Percentiles rank a stretch among this genome's conserved stretches.
Conservation (phyloP, 768 basidiomycete species). For the Infundibulicybe gibba region DNA sequence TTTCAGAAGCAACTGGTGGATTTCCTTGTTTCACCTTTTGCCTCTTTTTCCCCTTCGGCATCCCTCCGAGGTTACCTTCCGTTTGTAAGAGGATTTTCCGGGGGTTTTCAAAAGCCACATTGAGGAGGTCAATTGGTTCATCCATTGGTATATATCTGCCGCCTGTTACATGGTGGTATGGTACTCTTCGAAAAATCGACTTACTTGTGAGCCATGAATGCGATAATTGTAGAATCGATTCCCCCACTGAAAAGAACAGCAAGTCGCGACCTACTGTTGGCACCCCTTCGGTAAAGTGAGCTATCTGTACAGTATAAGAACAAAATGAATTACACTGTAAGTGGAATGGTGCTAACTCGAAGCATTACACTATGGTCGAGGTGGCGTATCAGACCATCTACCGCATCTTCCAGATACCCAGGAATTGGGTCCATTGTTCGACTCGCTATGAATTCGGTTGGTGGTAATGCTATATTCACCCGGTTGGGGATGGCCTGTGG, state of each 20-base stretch:
- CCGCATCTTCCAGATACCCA: slow-evolving; percentile 32
- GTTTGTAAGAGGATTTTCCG: slow-evolving; percentile 55
- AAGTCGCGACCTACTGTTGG: slow-evolving; percentile 47
- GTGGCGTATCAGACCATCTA: slow-evolving; percentile 48
- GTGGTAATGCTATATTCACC: slow-evolving; percentile 48
- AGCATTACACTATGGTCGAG: slow-evolving; percentile 67
- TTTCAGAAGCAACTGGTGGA: slow-evolving; percentile 11
- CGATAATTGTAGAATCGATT: slow-evolving; percentile 85
- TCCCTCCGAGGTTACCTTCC: slow-evolving; percentile 40
- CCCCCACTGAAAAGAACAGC: slow-evolving; percentile 95
- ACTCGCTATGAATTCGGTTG: slow-evolving; percentile 32
- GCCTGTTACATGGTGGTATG: slow-evolving; percentile 1
- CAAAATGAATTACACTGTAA: slow-evolving; percentile 24
- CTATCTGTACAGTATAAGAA: slow-evolving; percentile 1
- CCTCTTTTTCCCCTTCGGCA: slow-evolving; percentile 42
- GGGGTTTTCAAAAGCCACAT: slow-evolving; percentile 97
- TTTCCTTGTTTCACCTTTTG: slow-evolving; percentile 10
- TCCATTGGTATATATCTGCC: slow-evolving; percentile 63
- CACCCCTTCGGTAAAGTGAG: slow-evolving; percentile 11
- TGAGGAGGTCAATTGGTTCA: slow-evolving; percentile 89
- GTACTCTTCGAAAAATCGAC: slow-evolving; percentile 11
- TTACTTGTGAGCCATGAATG: slow-evolving; percentile 76
- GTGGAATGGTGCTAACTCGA: slow-evolving; percentile 68
- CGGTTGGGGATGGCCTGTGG: slow-evolving; percentile 37
- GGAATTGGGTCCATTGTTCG: slow-evolving; percentile 40